phyloP scores from a whole-genome alignment of 1,284 basidiomycete species.

The Moesziomyces globuligerus region DNA sequence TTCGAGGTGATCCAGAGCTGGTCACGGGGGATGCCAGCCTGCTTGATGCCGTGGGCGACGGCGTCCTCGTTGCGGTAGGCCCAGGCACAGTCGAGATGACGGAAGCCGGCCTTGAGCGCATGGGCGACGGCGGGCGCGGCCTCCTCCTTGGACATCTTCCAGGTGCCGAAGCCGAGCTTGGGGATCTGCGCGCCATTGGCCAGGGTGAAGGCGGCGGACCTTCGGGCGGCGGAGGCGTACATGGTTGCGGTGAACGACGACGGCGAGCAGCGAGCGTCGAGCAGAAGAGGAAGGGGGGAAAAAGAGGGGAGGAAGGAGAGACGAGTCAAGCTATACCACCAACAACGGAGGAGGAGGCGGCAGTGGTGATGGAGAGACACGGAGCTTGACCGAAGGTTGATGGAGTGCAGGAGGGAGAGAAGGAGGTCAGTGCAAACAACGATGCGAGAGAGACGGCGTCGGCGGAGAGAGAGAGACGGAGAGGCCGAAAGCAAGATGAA shows the following conservation, averaged over 20 bases:
- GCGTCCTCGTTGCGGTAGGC: constrained; percentile 79
- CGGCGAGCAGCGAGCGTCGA: constrained; percentile 1
- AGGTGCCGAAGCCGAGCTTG: constrained; percentile 59
- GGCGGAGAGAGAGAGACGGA: constrained; percentile 7
- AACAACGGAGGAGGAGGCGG: constrained; percentile 7
- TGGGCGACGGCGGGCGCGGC: constrained; percentile 70
- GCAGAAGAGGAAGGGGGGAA: background rate
- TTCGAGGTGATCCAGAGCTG: constrained; percentile 88
- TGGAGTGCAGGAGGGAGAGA: constrained; percentile 22
- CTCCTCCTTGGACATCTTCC: constrained; percentile 67
- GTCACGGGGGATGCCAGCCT: constrained; percentile 77
- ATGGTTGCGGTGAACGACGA: constrained; percentile 33
- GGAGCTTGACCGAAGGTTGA: constrained; percentile 7
- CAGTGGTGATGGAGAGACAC: constrained; percentile 25
- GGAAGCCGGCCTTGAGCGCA: constrained; percentile 58
- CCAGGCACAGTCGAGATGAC: constrained; percentile 59
- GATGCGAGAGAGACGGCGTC: no score
- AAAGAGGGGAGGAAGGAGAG: no score
- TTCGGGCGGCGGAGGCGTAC: constrained; percentile 52
- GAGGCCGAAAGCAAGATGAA: constrained; percentile 4
- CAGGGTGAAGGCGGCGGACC: constrained; percentile 52
- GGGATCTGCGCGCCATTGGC: constrained; percentile 60
- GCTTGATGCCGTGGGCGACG: constrained; percentile 80
- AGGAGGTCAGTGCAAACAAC: constrained; percentile 7
- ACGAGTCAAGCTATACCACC: no score